These are phyloP conservation scores for Trifolium dubium DNA, from an alignment of 306 rosid species.

Conservation along the genomic window DNA sequence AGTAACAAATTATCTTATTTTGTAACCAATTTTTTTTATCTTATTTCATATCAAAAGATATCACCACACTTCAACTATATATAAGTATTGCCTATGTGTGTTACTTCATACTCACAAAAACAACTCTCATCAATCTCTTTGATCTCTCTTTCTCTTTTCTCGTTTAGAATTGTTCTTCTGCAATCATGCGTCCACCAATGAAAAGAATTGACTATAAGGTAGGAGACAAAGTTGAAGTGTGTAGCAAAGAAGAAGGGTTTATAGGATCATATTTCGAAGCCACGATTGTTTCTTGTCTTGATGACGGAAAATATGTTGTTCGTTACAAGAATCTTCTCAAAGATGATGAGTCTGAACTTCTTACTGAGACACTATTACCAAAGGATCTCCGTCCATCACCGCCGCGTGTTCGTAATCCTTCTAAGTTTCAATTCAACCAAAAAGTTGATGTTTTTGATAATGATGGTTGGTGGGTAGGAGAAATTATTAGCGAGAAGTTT, in stretches of 20 bases:
- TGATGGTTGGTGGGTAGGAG: constrained; percentile 38
- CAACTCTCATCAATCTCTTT: background rate
- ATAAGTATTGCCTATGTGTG: no score
- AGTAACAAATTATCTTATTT: no score
- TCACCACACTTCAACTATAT: no score
- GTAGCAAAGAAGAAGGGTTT: constrained; percentile 37
- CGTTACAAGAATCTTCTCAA: constrained; percentile 32
- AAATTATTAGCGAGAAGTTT: background rate
- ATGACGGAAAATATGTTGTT: constrained; percentile 35
- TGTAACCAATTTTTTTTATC: no score
- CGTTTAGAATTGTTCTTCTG: background rate
- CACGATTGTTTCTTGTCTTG: constrained; percentile 7
- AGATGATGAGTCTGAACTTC: constrained; percentile 31
- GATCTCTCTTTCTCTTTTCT: background rate
- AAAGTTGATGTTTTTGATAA: constrained; percentile 61
- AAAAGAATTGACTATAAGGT: background rate
- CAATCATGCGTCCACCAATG: constrained; percentile 42
- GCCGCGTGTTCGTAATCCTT: background rate
- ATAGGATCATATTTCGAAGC: constrained; percentile 26
- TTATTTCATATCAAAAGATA: no score
- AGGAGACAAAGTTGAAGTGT: constrained; percentile 27
- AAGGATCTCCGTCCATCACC: constrained; percentile 54
- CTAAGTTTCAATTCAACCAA: background rate
- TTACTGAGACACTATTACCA: constrained; percentile 16
- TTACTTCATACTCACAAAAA: background rate